Percentiles rank a stretch among this genome's conserved stretches.
Conservation (phyloP, 495 filamentous ascomycete genomes). For the Neurospora discreta region DNA sequence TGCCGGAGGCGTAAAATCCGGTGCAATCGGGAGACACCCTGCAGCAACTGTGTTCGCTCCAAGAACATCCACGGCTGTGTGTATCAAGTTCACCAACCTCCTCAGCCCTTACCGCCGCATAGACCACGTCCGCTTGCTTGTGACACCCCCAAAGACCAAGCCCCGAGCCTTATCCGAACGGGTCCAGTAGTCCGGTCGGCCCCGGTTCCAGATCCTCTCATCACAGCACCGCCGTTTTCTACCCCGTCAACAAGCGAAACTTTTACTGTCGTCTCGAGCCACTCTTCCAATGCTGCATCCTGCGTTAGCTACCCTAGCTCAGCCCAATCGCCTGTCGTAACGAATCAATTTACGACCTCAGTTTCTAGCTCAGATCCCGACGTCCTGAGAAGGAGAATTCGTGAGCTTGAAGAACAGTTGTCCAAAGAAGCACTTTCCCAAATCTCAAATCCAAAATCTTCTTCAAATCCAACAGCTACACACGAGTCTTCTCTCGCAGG, state of each 20-base stretch:
- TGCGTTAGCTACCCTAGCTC: constrained; percentile 10
- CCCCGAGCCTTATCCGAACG: not conserved
- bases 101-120: not conserved
- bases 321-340: constrained; percentile 23
- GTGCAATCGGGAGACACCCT: constrained; percentile 25
- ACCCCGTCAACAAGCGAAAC: not conserved
- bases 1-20: constrained; percentile 27
- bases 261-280: not conserved
- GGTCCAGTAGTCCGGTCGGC: constrained; percentile 2
- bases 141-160: not conserved
- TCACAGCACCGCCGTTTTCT: not conserved
- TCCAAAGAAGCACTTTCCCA: constrained; percentile 16
- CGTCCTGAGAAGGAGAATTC: constrained; percentile 26
- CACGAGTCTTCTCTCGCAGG: constrained; percentile 11
- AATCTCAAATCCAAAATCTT: too few species aligned
- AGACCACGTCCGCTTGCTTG: constrained; percentile 6
- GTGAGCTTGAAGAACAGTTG: constrained; percentile 36
- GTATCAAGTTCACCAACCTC: constrained; percentile 18
- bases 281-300: not conserved
- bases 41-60: constrained; percentile 38
- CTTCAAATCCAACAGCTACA: not conserved
- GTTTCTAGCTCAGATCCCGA: constrained; percentile 25
- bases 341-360: not conserved
- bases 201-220: not conserved
- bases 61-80: constrained; percentile 27